A percentile compares a stretch with the other conserved stretches of the same genome.
Conservation (phyloP, 169 alveolate species). For the Cryptosporidium sp. region DNA sequence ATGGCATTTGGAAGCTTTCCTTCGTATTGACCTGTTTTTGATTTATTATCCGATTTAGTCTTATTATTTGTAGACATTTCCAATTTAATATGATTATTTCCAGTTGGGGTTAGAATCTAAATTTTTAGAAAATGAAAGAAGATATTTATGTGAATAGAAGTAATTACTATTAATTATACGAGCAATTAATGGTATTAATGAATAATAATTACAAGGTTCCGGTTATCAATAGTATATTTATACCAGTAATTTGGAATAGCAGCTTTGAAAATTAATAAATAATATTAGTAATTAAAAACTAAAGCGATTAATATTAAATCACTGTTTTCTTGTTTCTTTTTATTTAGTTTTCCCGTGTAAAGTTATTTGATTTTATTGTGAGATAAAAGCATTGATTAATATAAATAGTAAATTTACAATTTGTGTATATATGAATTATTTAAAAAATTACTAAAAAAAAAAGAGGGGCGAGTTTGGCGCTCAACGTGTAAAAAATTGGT, state of each 20-base stretch:
- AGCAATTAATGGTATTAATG: too few species aligned
- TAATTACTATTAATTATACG: neutral
- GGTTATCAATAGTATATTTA: neutral
- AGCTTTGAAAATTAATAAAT: neutral
- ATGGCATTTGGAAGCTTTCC: slow-evolving; percentile 91
- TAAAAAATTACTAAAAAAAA: neutral
- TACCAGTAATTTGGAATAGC: neutral
- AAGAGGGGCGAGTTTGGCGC: neutral
- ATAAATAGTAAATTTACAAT: neutral
- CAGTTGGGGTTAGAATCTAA: neutral
- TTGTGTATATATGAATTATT: too few species aligned
- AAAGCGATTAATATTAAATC: neutral
- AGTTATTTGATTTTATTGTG: neutral
- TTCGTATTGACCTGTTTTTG: slow-evolving; percentile 74
- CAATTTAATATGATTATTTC: too few species aligned
- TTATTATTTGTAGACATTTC: slow-evolving; percentile 48
- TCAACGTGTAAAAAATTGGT: neutral
- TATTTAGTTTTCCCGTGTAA: too few species aligned
- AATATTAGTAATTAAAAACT: neutral
- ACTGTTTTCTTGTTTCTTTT: neutral
- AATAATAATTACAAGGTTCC: neutral
- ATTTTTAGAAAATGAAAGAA: too few species aligned
- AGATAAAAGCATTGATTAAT: neutral
- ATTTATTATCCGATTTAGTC: slow-evolving; percentile 13
- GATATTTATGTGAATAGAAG: neutral